Base-by-base conservation (phyloP, 768 basidiomycete species). In the Boletus rufocinnamomeus region DNA sequence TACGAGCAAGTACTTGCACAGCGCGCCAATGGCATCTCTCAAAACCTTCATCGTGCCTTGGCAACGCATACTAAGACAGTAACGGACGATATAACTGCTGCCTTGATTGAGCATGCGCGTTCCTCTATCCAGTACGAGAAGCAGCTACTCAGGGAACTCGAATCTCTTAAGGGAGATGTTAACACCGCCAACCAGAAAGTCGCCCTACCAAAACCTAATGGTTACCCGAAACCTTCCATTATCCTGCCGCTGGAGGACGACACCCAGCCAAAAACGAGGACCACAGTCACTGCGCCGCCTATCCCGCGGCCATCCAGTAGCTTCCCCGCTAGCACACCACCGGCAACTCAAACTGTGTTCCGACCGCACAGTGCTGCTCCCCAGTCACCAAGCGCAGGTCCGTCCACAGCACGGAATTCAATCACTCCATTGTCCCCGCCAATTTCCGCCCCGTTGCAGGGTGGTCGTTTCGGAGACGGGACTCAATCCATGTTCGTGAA, bases 11-110 rank as follows among this genome's bases (percentile, higher is more conserved):
- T 86, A 9, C 83, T 98, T 27, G 86, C 89, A 4, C 84, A 83
- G 51, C 87, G 93, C n/a, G 89, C 95, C 3, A 83, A 93, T 51
- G 93, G 93, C 46, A 98, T 99, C 55, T 98, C 96, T 1, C 87
- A 92, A 65, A 95, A 98, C 65, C 80, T 99, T 19, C 95, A 97
- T 66, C 84, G 84, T 50, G 89, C 95, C 2, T 82, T 99, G 30
- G 83, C 88, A 38, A 84, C 84, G 1, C 94, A 99, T 73, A 92
- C 90, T 58, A 84, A 85, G 49, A 84, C 89, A 62, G 91, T 95
- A 30, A 91, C 96, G 54, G 91, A 95, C 56, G 97, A 99, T 71
- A 82, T 98, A 53, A 91, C 91, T 19, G 81, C 90, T 23, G 91
- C 95, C 0, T 77, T 98, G 53, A 85, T 98, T 47, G 94, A 98